phyloP scores from a whole-genome alignment of 768 basidiomycete species.

The Lactarius sanguifluus region DNA sequence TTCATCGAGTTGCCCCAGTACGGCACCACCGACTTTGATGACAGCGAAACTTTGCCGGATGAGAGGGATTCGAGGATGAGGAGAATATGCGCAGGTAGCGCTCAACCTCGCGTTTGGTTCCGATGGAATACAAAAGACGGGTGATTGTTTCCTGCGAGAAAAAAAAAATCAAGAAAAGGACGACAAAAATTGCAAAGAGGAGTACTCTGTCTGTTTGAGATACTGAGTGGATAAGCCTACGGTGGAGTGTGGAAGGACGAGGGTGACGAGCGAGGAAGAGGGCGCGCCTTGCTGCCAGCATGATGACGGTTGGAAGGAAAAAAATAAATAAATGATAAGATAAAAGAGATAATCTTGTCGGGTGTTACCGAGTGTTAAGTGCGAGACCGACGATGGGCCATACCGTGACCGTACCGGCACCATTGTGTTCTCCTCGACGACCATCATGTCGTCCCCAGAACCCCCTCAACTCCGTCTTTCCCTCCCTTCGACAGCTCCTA shows the following conservation, averaged over 20 bases:
- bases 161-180: constrained; percentile 11
- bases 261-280: constrained; percentile 45
- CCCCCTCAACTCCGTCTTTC: constrained; percentile 55
- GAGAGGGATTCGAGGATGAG: constrained; percentile 83
- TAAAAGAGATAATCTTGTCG: not conserved
- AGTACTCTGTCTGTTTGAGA: constrained; percentile 73
- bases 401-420: constrained; percentile 1
- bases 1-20: constrained; percentile 88
- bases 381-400: not conserved
- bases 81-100: constrained; percentile 98
- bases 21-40: constrained; percentile 97
- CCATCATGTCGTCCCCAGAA: constrained; percentile 35
- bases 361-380: constrained; percentile 12
- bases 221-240: constrained; percentile 54
- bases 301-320: constrained; percentile 18
- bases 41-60: constrained; percentile 97
- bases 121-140: constrained; percentile 93
- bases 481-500: constrained; percentile 49
- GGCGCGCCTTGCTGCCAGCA: constrained; percentile 46
- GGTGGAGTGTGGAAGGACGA: constrained; percentile 40
- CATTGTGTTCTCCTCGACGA: constrained; percentile 26
- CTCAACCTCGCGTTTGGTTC: constrained; percentile 96
- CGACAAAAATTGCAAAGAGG: not conserved
- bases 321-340: not conserved
- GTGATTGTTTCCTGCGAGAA: constrained; percentile 87